Evolutionary conservation across 192 early-diverging fungal species (phyloP), one percentile per base, ranked within the genome.

Genomic region (Linnemannia zychae): DNA sequence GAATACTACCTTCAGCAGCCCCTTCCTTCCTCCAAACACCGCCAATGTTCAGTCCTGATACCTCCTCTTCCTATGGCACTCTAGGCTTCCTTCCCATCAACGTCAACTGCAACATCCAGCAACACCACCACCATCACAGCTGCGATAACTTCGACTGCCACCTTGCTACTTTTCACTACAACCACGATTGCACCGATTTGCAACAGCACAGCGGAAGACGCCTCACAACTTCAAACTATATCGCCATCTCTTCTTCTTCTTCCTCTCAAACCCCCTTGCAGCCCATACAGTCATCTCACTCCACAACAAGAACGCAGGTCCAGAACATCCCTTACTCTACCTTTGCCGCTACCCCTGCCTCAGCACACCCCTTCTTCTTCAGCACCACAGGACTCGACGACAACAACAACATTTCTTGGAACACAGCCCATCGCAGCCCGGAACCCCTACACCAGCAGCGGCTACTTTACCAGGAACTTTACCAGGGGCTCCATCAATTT

Each of bases 21-120:
- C 34, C 72, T 36, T 52, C 34, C 40, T 37, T 34, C 18, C 22
- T 18, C 53, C 44, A 20, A 33, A 11, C 47, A 2, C 49, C 69
- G 46, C 67, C 72, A 63, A 77, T 77, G 76, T 60, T 60, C 68
- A 70, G 49, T 33, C 68, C 76, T 70, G 76, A 71, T 69, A 77
- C 52, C 7, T 28, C 57, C 53, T 52, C 46, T 52, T 77, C 68
- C 76, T 71, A 60, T 60, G 49, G 52, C 13, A 71, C 68, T n/a
- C 50, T 77, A 77, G 68, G 70, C 52, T 57, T 50, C 1, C 36
- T 60, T 47, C 40, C 49, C 18, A 60, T 63, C 52, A 67, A 71
- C 28, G 44, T 52, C 68, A 37, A 53, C 44, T 57, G 22, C 52
- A 57, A 15, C 57, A 63, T 63, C 28, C 57, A 63, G 24, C 28